These are phyloP conservation scores for Penicillium rolfsii DNA, from an alignment of 2,329 filamentous ascomycete species.

Conservation along the genomic window DNA sequence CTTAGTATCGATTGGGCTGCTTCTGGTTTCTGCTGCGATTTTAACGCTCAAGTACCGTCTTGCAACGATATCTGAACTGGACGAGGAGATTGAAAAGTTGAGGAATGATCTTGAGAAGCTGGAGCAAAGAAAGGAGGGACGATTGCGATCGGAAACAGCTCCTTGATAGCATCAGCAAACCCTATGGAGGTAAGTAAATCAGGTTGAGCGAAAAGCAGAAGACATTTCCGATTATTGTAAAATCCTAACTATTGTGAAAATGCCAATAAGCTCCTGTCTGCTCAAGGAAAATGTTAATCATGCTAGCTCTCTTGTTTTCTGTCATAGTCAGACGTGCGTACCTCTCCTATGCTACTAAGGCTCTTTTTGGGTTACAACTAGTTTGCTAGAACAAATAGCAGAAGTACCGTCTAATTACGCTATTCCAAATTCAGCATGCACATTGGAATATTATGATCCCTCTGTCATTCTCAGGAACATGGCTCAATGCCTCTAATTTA, in stretches of 20 bases:
- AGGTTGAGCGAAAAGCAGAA: background rate
- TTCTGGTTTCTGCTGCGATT: constrained; percentile 34
- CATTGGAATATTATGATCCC: no score
- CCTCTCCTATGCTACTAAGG: no score
- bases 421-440: no score
- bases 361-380: no score
- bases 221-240: background rate
- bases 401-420: no score
- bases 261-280: background rate
- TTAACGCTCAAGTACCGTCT: constrained; percentile 33
- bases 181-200: background rate
- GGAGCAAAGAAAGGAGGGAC: constrained; percentile 16
- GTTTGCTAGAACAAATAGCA: no score
- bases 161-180: background rate
- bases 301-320: no score
- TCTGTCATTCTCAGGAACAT: no score
- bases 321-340: no score
- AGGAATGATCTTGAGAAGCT: constrained; percentile 20
- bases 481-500: no score
- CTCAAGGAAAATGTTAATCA: background rate
- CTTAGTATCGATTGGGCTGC: constrained; percentile 33
- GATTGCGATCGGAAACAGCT: background rate
- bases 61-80: constrained; percentile 33
- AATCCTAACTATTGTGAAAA: background rate
- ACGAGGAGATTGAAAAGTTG: constrained; percentile 34